A percentile compares a stretch with the other conserved stretches of the same genome.
Conservation (phyloP, 768 basidiomycete species). For the Podaxis mareebaensis region DNA sequence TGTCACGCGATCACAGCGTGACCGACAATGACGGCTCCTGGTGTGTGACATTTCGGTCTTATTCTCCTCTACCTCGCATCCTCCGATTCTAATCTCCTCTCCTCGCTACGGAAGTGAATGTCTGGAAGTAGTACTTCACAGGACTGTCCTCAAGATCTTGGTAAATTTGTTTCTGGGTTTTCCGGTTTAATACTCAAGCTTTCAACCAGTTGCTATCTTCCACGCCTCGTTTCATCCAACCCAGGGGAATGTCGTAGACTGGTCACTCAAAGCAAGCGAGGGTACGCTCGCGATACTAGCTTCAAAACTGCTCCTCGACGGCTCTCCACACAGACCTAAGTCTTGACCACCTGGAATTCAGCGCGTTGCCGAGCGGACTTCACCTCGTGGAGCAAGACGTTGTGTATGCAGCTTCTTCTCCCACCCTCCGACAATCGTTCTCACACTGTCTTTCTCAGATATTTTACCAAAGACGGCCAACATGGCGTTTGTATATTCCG, state of each 20-base stretch:
- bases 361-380: constrained; percentile 77
- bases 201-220: constrained; percentile 71
- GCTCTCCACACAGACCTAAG: constrained; percentile 49
- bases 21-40: neutral
- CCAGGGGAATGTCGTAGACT: constrained; percentile 77
- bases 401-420: constrained; percentile 49
- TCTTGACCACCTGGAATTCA: constrained; percentile 77
- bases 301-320: neutral
- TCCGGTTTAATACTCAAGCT: neutral
- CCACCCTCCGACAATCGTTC: neutral
- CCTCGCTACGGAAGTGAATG: constrained; percentile 14
- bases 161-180: neutral
- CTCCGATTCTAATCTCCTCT: constrained; percentile 10
- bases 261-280: constrained; percentile 71
- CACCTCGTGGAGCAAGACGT: constrained; percentile 80
- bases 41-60: constrained; percentile 13
- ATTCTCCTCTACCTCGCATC: constrained; percentile 11
- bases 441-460: neutral
- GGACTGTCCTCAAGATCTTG: constrained; percentile 15
- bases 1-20: constrained; percentile 12
- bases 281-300: constrained; percentile 38
- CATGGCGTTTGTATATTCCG: constrained; percentile 77
- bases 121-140: neutral
- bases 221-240: constrained; percentile 87
- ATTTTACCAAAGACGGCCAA: constrained; percentile 54